These are phyloP conservation scores for Wickerhamiella infanticola DNA, from an alignment of 1,139 yeast species.

Conservation along the genomic window DNA sequence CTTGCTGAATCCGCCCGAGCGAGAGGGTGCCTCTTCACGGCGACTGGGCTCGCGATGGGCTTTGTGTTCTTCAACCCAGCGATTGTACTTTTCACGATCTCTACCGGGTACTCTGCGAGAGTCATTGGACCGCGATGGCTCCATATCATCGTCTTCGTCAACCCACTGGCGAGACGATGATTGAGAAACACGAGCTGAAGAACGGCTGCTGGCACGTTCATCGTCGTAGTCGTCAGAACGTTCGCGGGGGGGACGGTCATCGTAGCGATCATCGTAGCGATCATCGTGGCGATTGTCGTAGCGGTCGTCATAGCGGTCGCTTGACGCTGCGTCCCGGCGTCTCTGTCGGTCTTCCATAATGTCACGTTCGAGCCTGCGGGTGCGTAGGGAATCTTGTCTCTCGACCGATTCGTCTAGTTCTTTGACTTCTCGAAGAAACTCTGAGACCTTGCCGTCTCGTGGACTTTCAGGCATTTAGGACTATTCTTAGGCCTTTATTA, in stretches of 20 bases:
- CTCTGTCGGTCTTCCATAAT: constrained; percentile 22
- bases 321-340: constrained; percentile 14
- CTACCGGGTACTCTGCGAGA: neutral
- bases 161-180: neutral
- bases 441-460: constrained; percentile 20
- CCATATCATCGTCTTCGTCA: neutral
- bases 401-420: constrained; percentile 24
- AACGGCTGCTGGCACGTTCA: neutral
- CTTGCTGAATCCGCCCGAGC: constrained; percentile 5
- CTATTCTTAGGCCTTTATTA: too few relatives aligned
- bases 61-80: neutral
- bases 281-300: neutral
- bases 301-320: constrained; percentile 2
- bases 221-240: neutral
- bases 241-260: neutral
- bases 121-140: too few relatives aligned
- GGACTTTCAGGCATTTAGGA: neutral
- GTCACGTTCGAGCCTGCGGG: constrained; percentile 23
- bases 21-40: constrained; percentile 3
- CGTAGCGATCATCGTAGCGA: constrained; percentile 1
- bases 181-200: too few relatives aligned
- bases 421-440: constrained; percentile 23
- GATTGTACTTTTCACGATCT: neutral
- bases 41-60: constrained; percentile 1
- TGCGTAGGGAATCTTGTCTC: constrained; percentile 25